Evolutionary conservation across 768 basidiomycete species (phyloP).

Genomic region (Tremella fuciformis): DNA sequence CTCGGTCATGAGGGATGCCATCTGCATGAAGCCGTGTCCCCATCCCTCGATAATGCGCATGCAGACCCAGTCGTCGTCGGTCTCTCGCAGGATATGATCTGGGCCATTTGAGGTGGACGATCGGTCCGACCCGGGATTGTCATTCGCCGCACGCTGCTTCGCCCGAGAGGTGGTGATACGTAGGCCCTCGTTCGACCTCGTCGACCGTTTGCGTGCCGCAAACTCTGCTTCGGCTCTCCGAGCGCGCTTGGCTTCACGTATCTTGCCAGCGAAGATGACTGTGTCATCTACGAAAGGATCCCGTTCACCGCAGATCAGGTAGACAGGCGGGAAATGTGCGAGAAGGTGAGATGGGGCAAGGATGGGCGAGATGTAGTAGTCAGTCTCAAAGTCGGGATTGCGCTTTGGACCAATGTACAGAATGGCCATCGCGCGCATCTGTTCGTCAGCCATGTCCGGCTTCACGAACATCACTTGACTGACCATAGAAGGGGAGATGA

Average conservation of each 20-base stretch:
- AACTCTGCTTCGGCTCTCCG: slow-evolving; percentile 72
- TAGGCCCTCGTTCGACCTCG: slow-evolving; percentile 61
- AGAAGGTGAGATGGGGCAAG: slow-evolving; percentile 77
- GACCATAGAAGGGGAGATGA: slow-evolving; percentile 95
- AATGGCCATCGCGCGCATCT: slow-evolving; percentile 99
- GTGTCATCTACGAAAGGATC: slow-evolving; percentile 96
- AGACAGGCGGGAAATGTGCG: slow-evolving; percentile 87
- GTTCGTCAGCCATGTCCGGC: slow-evolving; percentile 16
- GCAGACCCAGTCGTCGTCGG: slow-evolving; percentile 80
- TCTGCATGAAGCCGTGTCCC: slow-evolving; percentile 96
- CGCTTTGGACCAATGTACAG: slow-evolving; percentile 90
- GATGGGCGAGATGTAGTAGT: slow-evolving; percentile 95
- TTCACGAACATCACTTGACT: slow-evolving; percentile 48
- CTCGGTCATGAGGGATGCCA: slow-evolving; percentile 79
- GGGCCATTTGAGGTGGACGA: slow-evolving; percentile 9
- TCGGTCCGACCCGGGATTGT: neutral
- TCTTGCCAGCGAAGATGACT: slow-evolving; percentile 88
- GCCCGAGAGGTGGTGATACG: slow-evolving; percentile 58
- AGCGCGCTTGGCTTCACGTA: slow-evolving; percentile 89
- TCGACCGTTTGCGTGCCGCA: slow-evolving; percentile 62
- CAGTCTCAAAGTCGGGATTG: slow-evolving; percentile 88
- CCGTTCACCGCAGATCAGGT: slow-evolving; percentile 88
- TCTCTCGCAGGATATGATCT: slow-evolving; percentile 57
- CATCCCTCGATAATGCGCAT: slow-evolving; percentile 91
- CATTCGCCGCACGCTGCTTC: slow-evolving; percentile 6